Evolutionary conservation across 768 basidiomycete species (phyloP).

Genomic region (Termitomyces sp.): DNA sequence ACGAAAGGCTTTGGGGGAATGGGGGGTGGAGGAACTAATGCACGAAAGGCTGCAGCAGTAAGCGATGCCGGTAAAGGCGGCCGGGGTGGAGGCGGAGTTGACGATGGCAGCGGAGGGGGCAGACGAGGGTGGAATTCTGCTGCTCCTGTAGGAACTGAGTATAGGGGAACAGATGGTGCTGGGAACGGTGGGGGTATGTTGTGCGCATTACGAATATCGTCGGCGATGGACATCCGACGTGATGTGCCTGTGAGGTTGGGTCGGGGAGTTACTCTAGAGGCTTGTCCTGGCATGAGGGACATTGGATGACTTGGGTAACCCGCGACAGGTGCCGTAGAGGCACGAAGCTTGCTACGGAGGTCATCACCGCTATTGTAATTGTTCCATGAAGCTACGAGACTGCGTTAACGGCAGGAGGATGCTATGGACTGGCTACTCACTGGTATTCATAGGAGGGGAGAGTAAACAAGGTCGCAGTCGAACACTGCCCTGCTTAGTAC

Average conservation of each 20-base stretch:
- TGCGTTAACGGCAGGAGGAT: neutral
- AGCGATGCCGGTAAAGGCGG: constrained; percentile 17
- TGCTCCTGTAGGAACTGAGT: constrained; percentile 27
- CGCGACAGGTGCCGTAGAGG: constrained; percentile 19
- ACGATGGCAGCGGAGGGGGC: constrained; percentile 15
- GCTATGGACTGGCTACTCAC: neutral
- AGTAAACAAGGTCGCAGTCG: no score
- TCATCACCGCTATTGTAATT: constrained; percentile 1
- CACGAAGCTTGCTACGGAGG: constrained; percentile 9
- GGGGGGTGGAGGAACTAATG: constrained; percentile 27
- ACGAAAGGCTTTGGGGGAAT: constrained; percentile 35
- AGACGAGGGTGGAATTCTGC: constrained; percentile 26
- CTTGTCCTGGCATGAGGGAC: constrained; percentile 17
- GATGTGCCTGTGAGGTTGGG: constrained; percentile 18
- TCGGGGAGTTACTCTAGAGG: constrained; percentile 17
- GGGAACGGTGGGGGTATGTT: neutral
- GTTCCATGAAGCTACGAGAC: constrained; percentile 14
- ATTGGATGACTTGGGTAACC: constrained; percentile 17
- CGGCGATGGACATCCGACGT: constrained; percentile 13
- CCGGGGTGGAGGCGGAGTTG: constrained; percentile 21
- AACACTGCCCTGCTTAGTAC: no score
- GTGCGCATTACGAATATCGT: constrained; percentile 13
- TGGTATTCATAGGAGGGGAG: constrained; percentile 7
- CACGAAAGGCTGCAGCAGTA: constrained; percentile 3
- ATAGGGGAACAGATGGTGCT: constrained; percentile 22